Evolutionary conservation across 73 alveolate species (phyloP).

Genomic region (Symbiodinium pilosum): DNA sequence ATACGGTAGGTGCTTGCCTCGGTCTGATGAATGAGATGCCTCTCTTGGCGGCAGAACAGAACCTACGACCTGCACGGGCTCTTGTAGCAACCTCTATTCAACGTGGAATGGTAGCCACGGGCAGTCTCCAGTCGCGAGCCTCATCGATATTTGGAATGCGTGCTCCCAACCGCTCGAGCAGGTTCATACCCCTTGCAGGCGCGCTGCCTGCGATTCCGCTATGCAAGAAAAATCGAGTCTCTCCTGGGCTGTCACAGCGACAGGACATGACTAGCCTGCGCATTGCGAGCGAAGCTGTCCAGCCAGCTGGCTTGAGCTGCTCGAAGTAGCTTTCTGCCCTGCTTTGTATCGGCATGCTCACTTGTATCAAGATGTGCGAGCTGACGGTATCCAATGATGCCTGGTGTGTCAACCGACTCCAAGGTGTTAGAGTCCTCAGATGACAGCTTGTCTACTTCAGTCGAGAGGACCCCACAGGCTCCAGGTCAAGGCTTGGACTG

Average conservation of each 20-base stretch:
- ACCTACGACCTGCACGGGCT: background rate
- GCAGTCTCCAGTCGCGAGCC: background rate
- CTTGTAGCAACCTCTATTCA: background rate
- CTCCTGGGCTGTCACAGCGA: background rate
- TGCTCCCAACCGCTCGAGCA: background rate
- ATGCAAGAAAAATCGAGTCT: too few relatives aligned
- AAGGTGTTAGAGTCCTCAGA: too few relatives aligned
- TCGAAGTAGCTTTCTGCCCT: too few relatives aligned
- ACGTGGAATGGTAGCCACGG: background rate
- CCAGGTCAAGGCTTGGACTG: too few relatives aligned
- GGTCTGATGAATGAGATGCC: background rate
- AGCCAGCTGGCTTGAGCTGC: background rate
- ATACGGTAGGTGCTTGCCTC: too few relatives aligned
- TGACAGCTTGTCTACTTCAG: too few relatives aligned
- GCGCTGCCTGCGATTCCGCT: conserved; percentile 30
- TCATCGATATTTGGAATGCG: background rate
- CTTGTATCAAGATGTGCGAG: background rate
- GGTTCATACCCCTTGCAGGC: background rate
- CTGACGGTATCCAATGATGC: background rate
- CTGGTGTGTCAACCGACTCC: too few relatives aligned
- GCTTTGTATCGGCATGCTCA: background rate
- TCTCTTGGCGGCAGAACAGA: background rate
- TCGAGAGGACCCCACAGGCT: background rate
- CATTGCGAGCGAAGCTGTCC: background rate
- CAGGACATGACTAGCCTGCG: background rate